Conservation (phyloP, 129 eudicot species). For the Escallonia rubra region DNA sequence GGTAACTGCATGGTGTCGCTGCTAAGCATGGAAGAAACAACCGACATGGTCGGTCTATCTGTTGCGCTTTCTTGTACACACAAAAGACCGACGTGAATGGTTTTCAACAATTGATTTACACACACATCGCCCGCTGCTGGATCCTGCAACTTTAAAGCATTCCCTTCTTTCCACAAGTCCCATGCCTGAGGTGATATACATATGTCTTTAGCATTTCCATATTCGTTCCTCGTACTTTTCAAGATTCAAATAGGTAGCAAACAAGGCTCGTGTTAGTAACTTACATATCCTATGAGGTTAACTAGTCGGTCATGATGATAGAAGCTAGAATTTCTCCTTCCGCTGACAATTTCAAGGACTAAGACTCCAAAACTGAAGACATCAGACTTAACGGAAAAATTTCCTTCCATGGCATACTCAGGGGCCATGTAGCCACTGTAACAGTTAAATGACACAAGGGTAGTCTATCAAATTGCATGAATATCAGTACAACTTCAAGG, state of each 20-base stretch:
- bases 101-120: too few relatives aligned
- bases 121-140: too few relatives aligned
- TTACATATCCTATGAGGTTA: slow-evolving; percentile 29
- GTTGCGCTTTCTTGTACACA: too few relatives aligned
- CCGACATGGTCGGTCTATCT: too few relatives aligned
- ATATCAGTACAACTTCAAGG: too few relatives aligned
- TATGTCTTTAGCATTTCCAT: background rate
- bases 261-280: background rate
- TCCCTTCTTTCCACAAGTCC: slow-evolving; percentile 17
- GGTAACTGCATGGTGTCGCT: too few relatives aligned
- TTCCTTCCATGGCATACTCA: slow-evolving; percentile 32
- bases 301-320: slow-evolving; percentile 21
- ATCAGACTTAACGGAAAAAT: slow-evolving; percentile 31
- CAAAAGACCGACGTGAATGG: too few relatives aligned
- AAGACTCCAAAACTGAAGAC: slow-evolving; percentile 34
- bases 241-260: background rate
- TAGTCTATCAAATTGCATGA: too few relatives aligned
- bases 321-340: slow-evolving; percentile 26
- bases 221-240: background rate
- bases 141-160: too few relatives aligned
- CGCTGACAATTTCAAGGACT: slow-evolving; percentile 30
- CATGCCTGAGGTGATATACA: slow-evolving; percentile 22
- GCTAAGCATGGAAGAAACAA: too few relatives aligned
- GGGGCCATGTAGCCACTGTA: slow-evolving; percentile 41
- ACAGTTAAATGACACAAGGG: background rate